A percentile compares a stretch with the other conserved stretches of the same genome.
Conservation (phyloP, 768 basidiomycete genomes). For the Fibroporia radiculosa region DNA sequence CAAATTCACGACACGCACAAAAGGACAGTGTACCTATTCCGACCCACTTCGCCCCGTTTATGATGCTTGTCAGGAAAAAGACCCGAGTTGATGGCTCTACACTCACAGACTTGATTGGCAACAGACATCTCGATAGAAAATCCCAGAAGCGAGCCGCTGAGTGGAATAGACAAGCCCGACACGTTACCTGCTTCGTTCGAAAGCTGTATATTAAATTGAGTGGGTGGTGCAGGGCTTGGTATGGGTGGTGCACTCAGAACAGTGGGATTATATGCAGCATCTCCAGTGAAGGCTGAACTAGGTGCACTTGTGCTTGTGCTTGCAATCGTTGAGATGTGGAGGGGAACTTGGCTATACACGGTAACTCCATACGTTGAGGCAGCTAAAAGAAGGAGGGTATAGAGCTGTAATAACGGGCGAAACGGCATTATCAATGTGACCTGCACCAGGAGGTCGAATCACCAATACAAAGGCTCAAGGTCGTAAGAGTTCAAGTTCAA, state of each 20-base stretch:
- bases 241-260: conserved; percentile 41
- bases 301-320: conserved; percentile 25
- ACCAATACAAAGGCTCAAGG: no score
- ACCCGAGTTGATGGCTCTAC: neutral
- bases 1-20: conserved; percentile 24
- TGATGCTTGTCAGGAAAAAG: neutral
- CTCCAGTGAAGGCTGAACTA: conserved; percentile 35
- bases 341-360: conserved; percentile 1
- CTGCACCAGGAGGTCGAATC: no score
- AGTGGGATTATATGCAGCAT: conserved; percentile 47
- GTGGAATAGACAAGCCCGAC: conserved; percentile 32
- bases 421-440: no score
- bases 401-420: no score
- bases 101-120: conserved; percentile 55
- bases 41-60: conserved; percentile 35
- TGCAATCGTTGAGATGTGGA: neutral
- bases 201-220: conserved; percentile 38
- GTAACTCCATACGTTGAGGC: neutral
- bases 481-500: no score
- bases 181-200: conserved; percentile 11
- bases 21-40: conserved; percentile 36
- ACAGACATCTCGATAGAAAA: conserved; percentile 77
- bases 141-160: conserved; percentile 54
- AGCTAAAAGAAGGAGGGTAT: neutral
- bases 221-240: conserved; percentile 36